Evolutionary conservation across 2,329 filamentous ascomycete species (phyloP).

Genomic region (Diplodia seriata): DNA sequence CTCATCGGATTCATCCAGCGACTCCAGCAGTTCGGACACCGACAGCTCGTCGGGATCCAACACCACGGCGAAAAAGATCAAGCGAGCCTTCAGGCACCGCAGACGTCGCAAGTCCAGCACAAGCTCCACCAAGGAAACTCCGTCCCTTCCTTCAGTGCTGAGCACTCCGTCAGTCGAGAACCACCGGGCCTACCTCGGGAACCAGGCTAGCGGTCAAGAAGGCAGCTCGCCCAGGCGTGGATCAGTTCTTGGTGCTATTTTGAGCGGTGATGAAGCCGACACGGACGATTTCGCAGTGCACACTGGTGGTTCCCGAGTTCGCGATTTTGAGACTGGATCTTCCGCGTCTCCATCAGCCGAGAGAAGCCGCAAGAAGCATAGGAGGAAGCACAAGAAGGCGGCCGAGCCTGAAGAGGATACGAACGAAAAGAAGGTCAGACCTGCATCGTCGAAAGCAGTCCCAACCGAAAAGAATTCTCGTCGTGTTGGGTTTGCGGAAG

Average conservation of each 20-base stretch:
- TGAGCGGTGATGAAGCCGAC: constrained; percentile 63
- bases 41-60: constrained; percentile 71
- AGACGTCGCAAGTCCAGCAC: constrained; percentile 79
- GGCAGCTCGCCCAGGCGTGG: constrained; percentile 42
- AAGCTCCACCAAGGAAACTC: constrained; percentile 70
- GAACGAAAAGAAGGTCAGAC: constrained; percentile 3
- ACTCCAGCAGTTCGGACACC: constrained; percentile 62
- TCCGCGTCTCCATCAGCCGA: constrained; percentile 44
- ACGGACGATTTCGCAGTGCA: constrained; percentile 51
- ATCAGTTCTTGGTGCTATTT: constrained; percentile 50
- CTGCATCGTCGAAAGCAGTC: background rate
- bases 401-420: background rate
- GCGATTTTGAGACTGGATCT: constrained; percentile 57
- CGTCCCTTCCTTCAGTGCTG: constrained; percentile 52
- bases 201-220: constrained; percentile 37
- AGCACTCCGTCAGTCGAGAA: constrained; percentile 54
- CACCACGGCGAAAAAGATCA: constrained; percentile 77
- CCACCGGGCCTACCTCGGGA: constrained; percentile 49
- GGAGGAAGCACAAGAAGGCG: constrained; percentile 53
- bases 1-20: constrained; percentile 59
- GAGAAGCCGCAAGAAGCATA: constrained; percentile 55
- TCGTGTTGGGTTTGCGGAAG: constrained; percentile 66
- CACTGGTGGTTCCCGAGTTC: constrained; percentile 46
- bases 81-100: constrained; percentile 73
- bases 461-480: constrained; percentile 23